These are phyloP conservation scores for Penicillium parvum DNA, from an alignment of 495 filamentous ascomycete genomes.

Conservation along the genomic window DNA sequence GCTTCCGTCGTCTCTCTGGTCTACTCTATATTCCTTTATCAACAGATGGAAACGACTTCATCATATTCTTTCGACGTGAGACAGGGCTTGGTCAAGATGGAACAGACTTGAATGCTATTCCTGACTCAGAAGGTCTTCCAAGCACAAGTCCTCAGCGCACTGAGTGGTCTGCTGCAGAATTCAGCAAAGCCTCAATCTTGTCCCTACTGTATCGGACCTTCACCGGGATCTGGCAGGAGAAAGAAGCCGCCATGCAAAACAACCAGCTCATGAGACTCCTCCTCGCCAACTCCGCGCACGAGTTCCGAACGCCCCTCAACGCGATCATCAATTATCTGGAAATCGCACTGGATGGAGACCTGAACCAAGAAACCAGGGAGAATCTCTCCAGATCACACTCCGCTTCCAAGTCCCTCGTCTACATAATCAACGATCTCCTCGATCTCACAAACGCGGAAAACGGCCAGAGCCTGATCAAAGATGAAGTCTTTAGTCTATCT, in stretches of 20 bases:
- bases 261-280: constrained; percentile 73
- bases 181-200: constrained; percentile 80
- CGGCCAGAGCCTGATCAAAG: constrained; percentile 69
- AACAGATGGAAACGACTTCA: constrained; percentile 70
- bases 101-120: too few relatives aligned
- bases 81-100: constrained; percentile 6
- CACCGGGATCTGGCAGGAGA: constrained; percentile 85
- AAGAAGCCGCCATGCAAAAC: constrained; percentile 74
- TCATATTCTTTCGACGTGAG: constrained; percentile 67
- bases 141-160: neutral
- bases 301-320: constrained; percentile 86
- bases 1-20: constrained; percentile 70
- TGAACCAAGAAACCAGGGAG: constrained; percentile 78
- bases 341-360: constrained; percentile 75
- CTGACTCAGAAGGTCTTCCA: neutral
- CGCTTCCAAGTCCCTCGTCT: constrained; percentile 85
- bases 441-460: constrained; percentile 86
- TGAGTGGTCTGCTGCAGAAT: constrained; percentile 43
- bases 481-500: constrained; percentile 70
- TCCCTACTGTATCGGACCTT: constrained; percentile 84
- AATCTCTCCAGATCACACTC: constrained; percentile 83
- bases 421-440: constrained; percentile 88
- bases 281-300: constrained; percentile 84
- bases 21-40: constrained; percentile 76
- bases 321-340: constrained; percentile 94